A percentile compares a stretch with the other conserved stretches of the same genome.
phyloP scores from a whole-genome alignment of 805 yeast species.

The Nakazawaea holstii region DNA sequence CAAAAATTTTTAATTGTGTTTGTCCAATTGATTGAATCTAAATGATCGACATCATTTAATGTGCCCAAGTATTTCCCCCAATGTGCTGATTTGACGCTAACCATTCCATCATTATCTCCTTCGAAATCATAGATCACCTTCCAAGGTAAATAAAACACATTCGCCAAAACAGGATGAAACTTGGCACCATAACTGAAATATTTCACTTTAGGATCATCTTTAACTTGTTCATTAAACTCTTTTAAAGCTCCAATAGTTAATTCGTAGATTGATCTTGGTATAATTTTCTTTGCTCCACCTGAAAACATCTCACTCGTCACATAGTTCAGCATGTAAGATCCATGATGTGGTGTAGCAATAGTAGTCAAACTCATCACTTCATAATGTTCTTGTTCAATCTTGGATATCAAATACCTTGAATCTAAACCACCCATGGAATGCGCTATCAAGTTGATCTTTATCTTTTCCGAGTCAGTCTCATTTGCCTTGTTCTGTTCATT shows the following conservation, averaged over 20 bases:
- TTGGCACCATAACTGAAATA: slow-evolving; percentile 85
- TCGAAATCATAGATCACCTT: slow-evolving; percentile 41
- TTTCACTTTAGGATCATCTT: slow-evolving; percentile 54
- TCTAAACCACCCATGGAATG: slow-evolving; percentile 97
- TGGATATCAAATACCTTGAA: slow-evolving; percentile 66
- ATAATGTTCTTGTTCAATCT: slow-evolving; percentile 41
- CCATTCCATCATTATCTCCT: slow-evolving; percentile 81
- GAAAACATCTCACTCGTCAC: slow-evolving; percentile 32
- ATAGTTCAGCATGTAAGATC: slow-evolving; percentile 78
- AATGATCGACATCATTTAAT: slow-evolving; percentile 71
- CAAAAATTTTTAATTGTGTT: slow-evolving; percentile 38
- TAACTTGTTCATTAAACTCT: slow-evolving; percentile 46
- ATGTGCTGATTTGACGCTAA: slow-evolving; percentile 66
- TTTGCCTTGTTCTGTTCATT: slow-evolving; percentile 13
- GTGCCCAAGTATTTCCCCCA: slow-evolving; percentile 89
- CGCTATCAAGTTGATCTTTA: slow-evolving; percentile 69
- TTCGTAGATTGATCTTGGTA: slow-evolving; percentile 45
- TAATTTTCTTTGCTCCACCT: slow-evolving; percentile 13
- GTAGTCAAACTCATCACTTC: slow-evolving; percentile 76
- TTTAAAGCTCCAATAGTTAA: slow-evolving; percentile 52
- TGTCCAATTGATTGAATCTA: slow-evolving; percentile 83
- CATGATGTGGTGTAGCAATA: slow-evolving; percentile 83
- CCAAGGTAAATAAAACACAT: slow-evolving; percentile 62
- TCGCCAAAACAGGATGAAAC: slow-evolving; percentile 57
- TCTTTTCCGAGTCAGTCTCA: slow-evolving; percentile 20